Evolutionary conservation across 2,329 filamentous ascomycete genomes (phyloP).

Genomic region (Fusarium sp.): DNA sequence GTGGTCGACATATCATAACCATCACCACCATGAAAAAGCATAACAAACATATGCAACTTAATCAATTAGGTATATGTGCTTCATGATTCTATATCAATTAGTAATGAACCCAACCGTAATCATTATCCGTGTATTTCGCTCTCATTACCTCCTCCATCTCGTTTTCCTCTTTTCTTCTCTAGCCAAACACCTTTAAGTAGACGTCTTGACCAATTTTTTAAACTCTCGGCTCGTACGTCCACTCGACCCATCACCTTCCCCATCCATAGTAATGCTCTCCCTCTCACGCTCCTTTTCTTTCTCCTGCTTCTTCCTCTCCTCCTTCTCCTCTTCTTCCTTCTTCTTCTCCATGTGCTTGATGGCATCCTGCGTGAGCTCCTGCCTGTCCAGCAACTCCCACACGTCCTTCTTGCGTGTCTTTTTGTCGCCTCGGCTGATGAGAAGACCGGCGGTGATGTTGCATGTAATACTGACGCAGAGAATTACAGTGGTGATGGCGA

Average conservation of each 20-base stretch:
- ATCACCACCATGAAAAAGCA: neutral
- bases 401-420: slow-evolving; percentile 88
- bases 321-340: slow-evolving; percentile 46
- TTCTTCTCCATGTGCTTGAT: slow-evolving; percentile 64
- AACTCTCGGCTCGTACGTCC: slow-evolving; percentile 21
- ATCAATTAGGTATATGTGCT: slow-evolving; percentile 6
- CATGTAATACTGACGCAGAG: slow-evolving; percentile 82
- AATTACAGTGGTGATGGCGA: slow-evolving; percentile 82
- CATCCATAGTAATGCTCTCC: slow-evolving; percentile 11
- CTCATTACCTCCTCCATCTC: neutral
- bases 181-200: slow-evolving; percentile 2
- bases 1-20: neutral
- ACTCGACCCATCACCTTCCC: slow-evolving; percentile 33
- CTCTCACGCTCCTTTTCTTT: neutral
- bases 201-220: slow-evolving; percentile 29
- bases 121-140: slow-evolving; percentile 23
- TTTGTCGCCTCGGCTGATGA: slow-evolving; percentile 82
- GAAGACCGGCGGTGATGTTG: slow-evolving; percentile 80
- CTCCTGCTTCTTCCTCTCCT: slow-evolving; percentile 16
- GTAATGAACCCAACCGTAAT: slow-evolving; percentile 19
- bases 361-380: slow-evolving; percentile 75
- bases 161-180: neutral
- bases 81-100: slow-evolving; percentile 24
- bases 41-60: neutral
- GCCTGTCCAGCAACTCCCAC: slow-evolving; percentile 78